Base-by-base conservation (phyloP, 371 early-diverging fungal species). In the Saksenaea oblongispora region DNA sequence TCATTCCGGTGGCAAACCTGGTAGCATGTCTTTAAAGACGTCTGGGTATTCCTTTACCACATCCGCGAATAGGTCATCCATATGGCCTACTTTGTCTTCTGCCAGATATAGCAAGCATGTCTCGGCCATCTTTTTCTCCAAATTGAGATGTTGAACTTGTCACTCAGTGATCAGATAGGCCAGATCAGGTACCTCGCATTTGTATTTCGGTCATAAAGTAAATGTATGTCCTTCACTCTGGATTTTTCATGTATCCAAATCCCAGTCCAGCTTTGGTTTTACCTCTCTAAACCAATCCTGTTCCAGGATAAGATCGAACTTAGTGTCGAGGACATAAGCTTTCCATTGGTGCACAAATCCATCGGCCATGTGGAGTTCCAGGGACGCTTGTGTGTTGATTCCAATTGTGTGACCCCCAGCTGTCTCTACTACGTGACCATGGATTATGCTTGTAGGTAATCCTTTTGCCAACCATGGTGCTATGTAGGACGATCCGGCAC, bases 281-380 rank as follows among this genome's bases (percentile, higher is more conserved):
- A 51, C 53, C 5, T 56, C 34, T 39, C 42, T 55, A 56, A 62
- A 34, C 56, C 56, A 62, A n/a, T 55, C 47, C 22, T 42, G 41
- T 14, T 56, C 63, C 24, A 62, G 54, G 54, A 62, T 62, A 1
- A 62, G 24, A 28, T 62, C 62, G 37, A 62, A 62, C 28, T 62
- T 62, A 4, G 37, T 62, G 27, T 62, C 55, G 1, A 62, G 39
- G 15, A 62, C 55, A 55, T 62, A 54, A 17, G 62, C 62, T 35
- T 28, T 8, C n/a, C 26, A n/a, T 51, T 51, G 13, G 35, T 60
- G 61, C 15, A 1, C 5, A 34, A 28, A 34, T 18, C 61, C 61
- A 28, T 34, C 24, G 1, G 17, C 51, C 31, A 56, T 1, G 13
- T 24, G 14, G 11, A 55, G 18, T 55, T 37, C 37, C 1, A 3